Conservation (phyloP, 306 rosid species). For the Macrotyloma uniflorum region DNA sequence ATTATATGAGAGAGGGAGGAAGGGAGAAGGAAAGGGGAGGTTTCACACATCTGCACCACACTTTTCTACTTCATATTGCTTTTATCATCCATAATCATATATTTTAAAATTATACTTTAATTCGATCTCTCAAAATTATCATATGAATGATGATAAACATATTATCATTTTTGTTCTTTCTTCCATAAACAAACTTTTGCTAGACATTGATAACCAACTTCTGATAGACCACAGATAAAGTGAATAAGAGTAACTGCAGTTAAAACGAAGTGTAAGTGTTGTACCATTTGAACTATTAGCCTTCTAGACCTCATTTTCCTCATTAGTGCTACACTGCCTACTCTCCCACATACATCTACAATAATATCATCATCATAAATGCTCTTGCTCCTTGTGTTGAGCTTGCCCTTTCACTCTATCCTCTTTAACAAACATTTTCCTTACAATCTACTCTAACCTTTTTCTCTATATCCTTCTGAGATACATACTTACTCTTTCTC, state of each 20-base stretch:
- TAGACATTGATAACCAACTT: not conserved
- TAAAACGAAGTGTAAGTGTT: too few relatives aligned
- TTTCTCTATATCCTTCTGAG: not conserved
- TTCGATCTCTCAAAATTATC: too few relatives aligned
- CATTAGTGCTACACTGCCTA: constrained; percentile 20
- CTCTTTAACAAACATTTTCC: constrained; percentile 18
- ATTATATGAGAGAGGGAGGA: constrained; percentile 35
- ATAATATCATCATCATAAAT: constrained; percentile 27
- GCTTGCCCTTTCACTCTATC: constrained; percentile 1
- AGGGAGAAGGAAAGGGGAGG: not conserved
- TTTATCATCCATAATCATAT: not conserved
- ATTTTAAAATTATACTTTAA: too few relatives aligned
- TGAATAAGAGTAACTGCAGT: not conserved
- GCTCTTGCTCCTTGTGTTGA: constrained; percentile 20
- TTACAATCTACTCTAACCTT: not conserved
- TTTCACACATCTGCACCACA: constrained; percentile 25
- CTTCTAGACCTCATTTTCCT: constrained; percentile 29
- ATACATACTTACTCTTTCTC: not conserved
- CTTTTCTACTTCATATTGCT: too few relatives aligned
- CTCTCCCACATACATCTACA: constrained; percentile 9
- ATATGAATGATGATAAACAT: too few relatives aligned
- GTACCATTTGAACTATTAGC: not conserved
- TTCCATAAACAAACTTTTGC: too few relatives aligned
- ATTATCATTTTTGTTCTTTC: too few relatives aligned
- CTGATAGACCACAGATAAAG: not conserved